Base-by-base conservation (phyloP, 106 monocot genomes). In the Chionographis japonica region DNA sequence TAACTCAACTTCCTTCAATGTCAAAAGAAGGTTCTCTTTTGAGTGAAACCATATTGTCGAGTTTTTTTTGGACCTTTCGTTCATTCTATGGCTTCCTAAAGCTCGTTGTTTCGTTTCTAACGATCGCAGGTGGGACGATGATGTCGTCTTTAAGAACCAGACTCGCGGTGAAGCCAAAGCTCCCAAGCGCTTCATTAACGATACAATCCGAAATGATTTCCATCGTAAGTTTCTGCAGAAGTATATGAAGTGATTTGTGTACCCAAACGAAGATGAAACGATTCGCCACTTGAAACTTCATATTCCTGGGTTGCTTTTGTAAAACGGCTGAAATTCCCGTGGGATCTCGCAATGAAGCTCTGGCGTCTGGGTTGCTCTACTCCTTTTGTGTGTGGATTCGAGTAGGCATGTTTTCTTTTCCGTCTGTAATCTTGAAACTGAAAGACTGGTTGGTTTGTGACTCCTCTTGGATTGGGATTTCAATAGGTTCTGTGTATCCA, bases 121-220 rank as follows among this genome's bases (percentile, higher is more conserved):
- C 52, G 36, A 14, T 19, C 75, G 54, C 68, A 95, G 95, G 85
- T 93, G 92, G 97, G 97, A 92, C 61, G 97, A 90, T 75, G 97
- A 90, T 68, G 97, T 92, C 10, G 97, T 98, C 43, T 92, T 98
- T 40, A 90, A 98, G 75, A 98, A 98, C 74, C 89, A 98, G 75
- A 76, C 89, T 74, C 87, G 87, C 40, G 87, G 92, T 4, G 97
- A 92, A 75, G 56, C 87, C 3, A 98, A 98, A 77, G 66, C 97
- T 4, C 87, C 87, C 0, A 92, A 98, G 72, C 67, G 87, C n/a
- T 98, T 98, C 72, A 90, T 98, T 60, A 98, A 92, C 40, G 97
- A 97, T 71, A 92, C 97, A 38, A 97, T 97, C 62, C 84, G 92
- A 65, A 97, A 72, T 57, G 97, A 97, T 69, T 89, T 97, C 59